phyloP scores from a whole-genome alignment of 208 protist genomes.

The Crithidia brevicula region DNA sequence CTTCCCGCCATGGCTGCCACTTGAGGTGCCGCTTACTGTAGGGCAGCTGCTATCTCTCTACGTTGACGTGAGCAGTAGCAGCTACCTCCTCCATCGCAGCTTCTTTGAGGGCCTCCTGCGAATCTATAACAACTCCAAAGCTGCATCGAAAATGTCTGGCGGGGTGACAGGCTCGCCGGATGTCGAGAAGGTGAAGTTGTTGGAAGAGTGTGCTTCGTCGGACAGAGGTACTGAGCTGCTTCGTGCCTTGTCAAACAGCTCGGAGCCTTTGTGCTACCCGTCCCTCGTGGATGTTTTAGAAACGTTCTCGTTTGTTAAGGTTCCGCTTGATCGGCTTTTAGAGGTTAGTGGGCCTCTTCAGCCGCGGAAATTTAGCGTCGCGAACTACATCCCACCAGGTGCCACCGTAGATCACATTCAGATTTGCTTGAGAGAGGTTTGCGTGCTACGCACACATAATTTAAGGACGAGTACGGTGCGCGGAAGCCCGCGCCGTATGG shows the following conservation, averaged over 20 bases:
- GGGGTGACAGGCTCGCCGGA: not conserved
- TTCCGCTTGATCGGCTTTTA: constrained; percentile 77
- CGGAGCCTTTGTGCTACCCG: constrained; percentile 69
- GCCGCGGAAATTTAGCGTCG: constrained; percentile 76
- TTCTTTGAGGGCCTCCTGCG: constrained; percentile 81
- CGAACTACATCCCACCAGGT: constrained; percentile 21
- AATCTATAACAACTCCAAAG: constrained; percentile 44
- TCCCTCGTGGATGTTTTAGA: constrained; percentile 72
- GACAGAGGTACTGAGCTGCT: constrained; percentile 53
- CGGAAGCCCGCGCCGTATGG: constrained; percentile 20
- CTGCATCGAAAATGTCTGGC: not conserved
- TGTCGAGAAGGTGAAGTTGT: constrained; percentile 38
- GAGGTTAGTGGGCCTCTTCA: constrained; percentile 80
- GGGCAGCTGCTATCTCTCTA: constrained; percentile 73
- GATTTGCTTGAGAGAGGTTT: constrained; percentile 45
- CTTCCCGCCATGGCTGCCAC: constrained; percentile 85
- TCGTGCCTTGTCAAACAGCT: constrained; percentile 54
- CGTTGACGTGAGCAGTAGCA: constrained; percentile 83
- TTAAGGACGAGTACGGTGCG: not conserved
- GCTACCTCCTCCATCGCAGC: constrained; percentile 71
- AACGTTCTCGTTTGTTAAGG: constrained; percentile 68
- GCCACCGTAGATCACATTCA: constrained; percentile 19
- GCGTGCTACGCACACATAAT: constrained; percentile 21
- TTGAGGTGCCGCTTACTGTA: constrained; percentile 62
- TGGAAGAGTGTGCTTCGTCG: constrained; percentile 56